Conservation (phyloP, 345 rosid genomes). For the Combretum micranthum region DNA sequence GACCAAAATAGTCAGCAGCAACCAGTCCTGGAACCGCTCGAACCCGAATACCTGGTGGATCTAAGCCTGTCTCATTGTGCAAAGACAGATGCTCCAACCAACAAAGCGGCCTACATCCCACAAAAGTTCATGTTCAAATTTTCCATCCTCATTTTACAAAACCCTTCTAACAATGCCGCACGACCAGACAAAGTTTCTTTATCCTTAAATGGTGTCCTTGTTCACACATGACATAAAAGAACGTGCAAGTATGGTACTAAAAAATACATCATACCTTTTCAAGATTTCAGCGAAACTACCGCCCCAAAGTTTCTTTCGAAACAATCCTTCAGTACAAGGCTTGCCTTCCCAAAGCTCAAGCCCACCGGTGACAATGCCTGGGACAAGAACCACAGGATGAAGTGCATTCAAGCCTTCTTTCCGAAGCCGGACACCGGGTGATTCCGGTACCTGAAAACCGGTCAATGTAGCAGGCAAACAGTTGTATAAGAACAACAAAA, state of each 20-base stretch:
- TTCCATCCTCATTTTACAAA: neutral
- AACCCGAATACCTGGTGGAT: slow-evolving; percentile 61
- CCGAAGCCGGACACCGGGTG: slow-evolving; percentile 45
- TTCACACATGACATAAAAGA: neutral
- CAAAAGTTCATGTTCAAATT: neutral
- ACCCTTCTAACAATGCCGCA: neutral
- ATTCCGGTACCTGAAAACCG: slow-evolving; percentile 44
- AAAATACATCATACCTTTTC: slow-evolving; percentile 32
- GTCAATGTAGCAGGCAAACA: slow-evolving; percentile 42
- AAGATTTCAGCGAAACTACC: slow-evolving; percentile 59
- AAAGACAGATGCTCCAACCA: slow-evolving; percentile 72
- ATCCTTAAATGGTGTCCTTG: neutral
- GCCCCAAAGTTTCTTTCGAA: slow-evolving; percentile 71
- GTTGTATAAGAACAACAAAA: slow-evolving; percentile 43
- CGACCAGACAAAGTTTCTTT: too few relatives aligned
- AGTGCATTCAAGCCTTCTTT: slow-evolving; percentile 48
- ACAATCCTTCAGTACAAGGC: slow-evolving; percentile 67
- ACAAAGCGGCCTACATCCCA: slow-evolving; percentile 45
- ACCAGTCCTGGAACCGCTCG: slow-evolving; percentile 53
- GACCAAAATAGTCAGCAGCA: slow-evolving; percentile 54
- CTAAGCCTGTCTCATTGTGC: slow-evolving; percentile 70
- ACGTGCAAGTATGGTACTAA: neutral
- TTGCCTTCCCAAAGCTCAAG: slow-evolving; percentile 77
- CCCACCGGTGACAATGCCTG: slow-evolving; percentile 70
- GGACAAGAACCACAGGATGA: slow-evolving; percentile 76